phyloP scores from a whole-genome alignment of 257 asterid genomes.

The Henckelia pumila region DNA sequence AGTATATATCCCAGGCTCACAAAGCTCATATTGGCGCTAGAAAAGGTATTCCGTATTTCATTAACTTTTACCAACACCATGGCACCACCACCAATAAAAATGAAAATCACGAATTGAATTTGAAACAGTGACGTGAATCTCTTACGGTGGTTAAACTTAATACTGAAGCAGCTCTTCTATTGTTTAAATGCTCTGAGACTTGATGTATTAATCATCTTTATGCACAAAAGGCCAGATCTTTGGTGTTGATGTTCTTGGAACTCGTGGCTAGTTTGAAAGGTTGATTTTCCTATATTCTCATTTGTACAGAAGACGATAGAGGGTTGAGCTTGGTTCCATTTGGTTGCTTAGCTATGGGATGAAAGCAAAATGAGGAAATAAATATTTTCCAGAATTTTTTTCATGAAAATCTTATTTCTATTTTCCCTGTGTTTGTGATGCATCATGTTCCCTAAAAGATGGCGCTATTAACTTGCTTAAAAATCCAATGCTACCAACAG shows the following conservation, averaged over 20 bases:
- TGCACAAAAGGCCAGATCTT: background rate
- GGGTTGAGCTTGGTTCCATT: background rate
- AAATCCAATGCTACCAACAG: background rate
- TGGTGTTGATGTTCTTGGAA: slow-evolving; percentile 2
- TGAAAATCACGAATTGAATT: background rate
- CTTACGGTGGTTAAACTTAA: slow-evolving; percentile 4
- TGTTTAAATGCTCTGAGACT: background rate
- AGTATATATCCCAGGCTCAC: slow-evolving; percentile 73
- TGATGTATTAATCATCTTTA: background rate
- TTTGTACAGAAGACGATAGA: background rate
- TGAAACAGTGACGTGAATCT: background rate
- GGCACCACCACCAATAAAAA: background rate
- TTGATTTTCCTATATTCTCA: slow-evolving; percentile 1
- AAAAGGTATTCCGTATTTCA: slow-evolving; percentile 78
- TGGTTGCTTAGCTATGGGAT: background rate
- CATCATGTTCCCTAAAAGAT: background rate
- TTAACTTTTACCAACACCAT: background rate
- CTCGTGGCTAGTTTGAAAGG: background rate
- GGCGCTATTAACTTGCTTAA: background rate
- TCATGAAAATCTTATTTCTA: background rate
- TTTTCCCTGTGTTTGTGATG: background rate
- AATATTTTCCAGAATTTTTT: background rate
- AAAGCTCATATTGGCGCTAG: slow-evolving; percentile 89
- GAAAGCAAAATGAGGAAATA: background rate
- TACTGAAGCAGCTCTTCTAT: slow-evolving; percentile 5